Percentiles rank a stretch among this genome's conserved stretches.
Conservation (phyloP, 768 basidiomycete genomes). For the Tulasnella sp. region DNA sequence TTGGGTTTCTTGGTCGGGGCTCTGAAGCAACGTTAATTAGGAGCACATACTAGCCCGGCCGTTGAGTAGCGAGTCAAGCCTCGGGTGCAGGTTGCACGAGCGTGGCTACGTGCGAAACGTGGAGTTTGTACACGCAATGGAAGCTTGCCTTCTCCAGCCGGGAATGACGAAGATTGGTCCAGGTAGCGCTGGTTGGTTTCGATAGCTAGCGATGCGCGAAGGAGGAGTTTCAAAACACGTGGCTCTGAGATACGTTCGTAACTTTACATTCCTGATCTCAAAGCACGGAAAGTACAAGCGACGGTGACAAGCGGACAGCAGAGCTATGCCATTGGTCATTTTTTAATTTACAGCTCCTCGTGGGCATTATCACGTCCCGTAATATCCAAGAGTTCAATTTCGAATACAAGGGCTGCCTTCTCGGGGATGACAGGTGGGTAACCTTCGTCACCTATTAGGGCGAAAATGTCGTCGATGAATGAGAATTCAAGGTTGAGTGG, state of each 20-base stretch:
- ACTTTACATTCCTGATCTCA: background rate
- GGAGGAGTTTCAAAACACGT: no score
- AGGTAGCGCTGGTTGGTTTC: background rate
- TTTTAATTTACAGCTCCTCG: conserved; percentile 2
- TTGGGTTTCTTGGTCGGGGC: no score
- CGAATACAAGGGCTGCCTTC: conserved; percentile 73
- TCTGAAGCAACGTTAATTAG: no score
- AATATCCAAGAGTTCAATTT: conserved; percentile 71
- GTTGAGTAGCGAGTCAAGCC: no score
- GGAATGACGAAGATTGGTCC: background rate
- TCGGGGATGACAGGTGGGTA: conserved; percentile 71
- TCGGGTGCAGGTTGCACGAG: no score
- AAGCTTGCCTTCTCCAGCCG: background rate
- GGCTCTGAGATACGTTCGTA: background rate
- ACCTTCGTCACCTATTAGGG: conserved; percentile 56
- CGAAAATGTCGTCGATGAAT: no score
- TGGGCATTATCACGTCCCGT: conserved; percentile 29
- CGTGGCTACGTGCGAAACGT: no score
- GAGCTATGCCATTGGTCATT: no score
- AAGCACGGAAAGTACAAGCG: background rate
- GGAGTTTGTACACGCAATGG: no score
- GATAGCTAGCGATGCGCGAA: background rate
- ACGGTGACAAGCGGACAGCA: background rate
- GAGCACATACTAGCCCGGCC: no score
- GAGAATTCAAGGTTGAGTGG: background rate